Evolutionary conservation across 305 asterid genomes (phyloP).

Genomic region (Striga hermonthica): DNA sequence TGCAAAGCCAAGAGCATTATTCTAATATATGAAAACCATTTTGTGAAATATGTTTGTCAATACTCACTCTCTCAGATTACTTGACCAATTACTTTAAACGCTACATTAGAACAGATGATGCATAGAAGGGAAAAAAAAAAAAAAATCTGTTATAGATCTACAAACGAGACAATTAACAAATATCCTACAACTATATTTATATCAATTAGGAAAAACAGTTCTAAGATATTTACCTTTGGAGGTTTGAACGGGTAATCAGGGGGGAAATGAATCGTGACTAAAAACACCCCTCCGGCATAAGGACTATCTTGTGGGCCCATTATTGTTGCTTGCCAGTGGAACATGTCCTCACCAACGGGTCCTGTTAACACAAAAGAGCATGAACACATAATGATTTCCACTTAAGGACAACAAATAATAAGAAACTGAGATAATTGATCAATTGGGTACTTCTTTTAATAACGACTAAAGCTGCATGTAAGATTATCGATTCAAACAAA

Average conservation of each 20-base stretch:
- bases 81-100: no score
- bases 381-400: conserved; percentile 5
- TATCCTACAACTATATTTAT: background rate
- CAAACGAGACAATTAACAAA: background rate
- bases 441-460: background rate
- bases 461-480: background rate
- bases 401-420: conserved; percentile 2
- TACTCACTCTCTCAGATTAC: background rate
- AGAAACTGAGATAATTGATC: conserved; percentile 1
- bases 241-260: conserved; percentile 70
- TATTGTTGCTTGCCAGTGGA: conserved; percentile 67
- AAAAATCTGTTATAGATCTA: background rate
- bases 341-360: conserved; percentile 70
- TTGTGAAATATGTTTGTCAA: background rate
- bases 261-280: conserved; percentile 59
- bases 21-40: background rate
- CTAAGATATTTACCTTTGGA: conserved; percentile 45
- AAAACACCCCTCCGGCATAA: conserved; percentile 57
- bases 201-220: background rate
- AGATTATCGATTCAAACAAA: background rate
- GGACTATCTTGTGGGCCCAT: conserved; percentile 68
- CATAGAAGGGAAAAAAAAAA: background rate
- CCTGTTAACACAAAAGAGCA: conserved; percentile 39
- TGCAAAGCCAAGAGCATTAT: conserved; percentile 32
- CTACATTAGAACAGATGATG: no score